Base-by-base conservation (phyloP, 345 rosid genomes). In the Ceriops decandra region DNA sequence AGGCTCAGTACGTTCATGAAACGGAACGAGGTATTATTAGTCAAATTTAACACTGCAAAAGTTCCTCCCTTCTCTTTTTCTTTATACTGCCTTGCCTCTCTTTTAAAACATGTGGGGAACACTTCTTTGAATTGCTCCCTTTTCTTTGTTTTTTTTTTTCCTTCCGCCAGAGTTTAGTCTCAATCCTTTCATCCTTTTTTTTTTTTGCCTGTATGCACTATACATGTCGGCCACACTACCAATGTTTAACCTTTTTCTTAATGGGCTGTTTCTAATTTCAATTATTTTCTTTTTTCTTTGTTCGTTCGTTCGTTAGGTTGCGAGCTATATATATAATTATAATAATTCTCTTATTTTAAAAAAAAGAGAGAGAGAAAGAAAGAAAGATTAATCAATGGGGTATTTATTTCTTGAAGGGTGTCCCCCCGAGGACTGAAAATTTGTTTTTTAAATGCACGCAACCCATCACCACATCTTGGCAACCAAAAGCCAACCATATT, bases 181-280 rank as follows among this genome's bases (percentile, higher is more conserved):
- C 78, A 69, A 72, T 77, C 77, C 69, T 42, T 52, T 72, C 47
- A 75, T 10, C 75, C 56, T 68, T 72, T 75, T 78, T 63, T 78
- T 63, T 32, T 68, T 68, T 62, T 33, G 35, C 76, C 52, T 70
- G 59, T 66, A 56, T 63, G 59, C 77, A 63, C 77, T 22, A 74
- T 62, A 60, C 54, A 65, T 81, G 84, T 81, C 78, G 76, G 82
- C 82, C 82, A 77, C 79, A 60, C 27, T 6, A 68, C 11, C 22
- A 35, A 9, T 16, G 54, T 26, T 26, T n/a, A 46, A 10, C 60
- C 64, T 64, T 47, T 46, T 22, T 28, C 53, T 54, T 9, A 11
- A 8, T 19, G 47, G 26, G 51, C 35, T 68, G 53, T 57, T 31
- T 20, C 68, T 62, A 2, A 42, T 60, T 81, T 81, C 47, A 56